These are phyloP conservation scores for Smittium culicis DNA, from an alignment of 371 early-diverging fungal genomes.

Conservation along the genomic window DNA sequence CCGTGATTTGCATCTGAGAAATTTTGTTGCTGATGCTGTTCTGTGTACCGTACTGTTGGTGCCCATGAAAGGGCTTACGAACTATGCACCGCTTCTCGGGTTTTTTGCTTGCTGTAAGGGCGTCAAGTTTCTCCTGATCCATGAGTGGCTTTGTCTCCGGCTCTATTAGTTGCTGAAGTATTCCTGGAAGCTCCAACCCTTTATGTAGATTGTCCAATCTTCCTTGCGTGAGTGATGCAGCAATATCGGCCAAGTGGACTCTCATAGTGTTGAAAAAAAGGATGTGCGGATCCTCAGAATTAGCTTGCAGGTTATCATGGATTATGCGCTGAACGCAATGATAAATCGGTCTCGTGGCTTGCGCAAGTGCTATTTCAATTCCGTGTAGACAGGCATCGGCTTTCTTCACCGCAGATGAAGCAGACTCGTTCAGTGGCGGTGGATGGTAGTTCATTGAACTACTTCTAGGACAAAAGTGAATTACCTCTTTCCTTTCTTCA, in stretches of 20 bases:
- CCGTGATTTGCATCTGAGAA: not conserved
- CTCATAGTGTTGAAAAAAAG: constrained; percentile 7
- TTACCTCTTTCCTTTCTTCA: not conserved
- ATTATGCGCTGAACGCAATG: not conserved
- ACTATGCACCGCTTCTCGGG: not conserved
- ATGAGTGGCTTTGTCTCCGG: not conserved
- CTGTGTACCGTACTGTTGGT: not conserved
- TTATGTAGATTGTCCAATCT: not conserved
- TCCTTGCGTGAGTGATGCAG: not conserved
- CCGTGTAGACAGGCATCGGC: not conserved
- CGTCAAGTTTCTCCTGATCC: not conserved
- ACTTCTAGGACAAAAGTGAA: not conserved
- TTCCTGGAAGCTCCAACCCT: not conserved
- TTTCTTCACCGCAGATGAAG: not conserved
- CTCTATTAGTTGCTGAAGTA: not conserved
- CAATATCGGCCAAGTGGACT: not conserved
- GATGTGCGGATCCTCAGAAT: not conserved
- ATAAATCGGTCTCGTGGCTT: not conserved
- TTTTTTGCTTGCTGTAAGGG: not conserved
- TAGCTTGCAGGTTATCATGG: not conserved
- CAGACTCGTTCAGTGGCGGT: not conserved
- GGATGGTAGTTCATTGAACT: not conserved
- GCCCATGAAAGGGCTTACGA: not conserved
- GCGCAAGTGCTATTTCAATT: not conserved
- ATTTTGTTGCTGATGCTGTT: not conserved